phyloP scores from a whole-genome alignment of 441 rosid genomes.

The Pelargonium cotyledonis region DNA sequence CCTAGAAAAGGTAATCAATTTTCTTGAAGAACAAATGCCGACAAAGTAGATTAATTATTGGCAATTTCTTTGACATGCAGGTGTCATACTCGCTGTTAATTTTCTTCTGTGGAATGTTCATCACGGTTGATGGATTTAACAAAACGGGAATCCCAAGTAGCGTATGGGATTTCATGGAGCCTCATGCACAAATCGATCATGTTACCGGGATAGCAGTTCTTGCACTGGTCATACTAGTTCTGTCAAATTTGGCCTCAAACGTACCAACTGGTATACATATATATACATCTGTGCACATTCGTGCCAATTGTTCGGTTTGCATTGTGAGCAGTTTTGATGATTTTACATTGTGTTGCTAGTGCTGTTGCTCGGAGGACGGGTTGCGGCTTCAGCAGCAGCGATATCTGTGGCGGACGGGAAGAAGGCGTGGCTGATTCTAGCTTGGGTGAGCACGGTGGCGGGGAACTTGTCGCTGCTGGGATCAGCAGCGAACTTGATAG shows the following conservation, averaged over 20 bases:
- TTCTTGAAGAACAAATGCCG: not conserved
- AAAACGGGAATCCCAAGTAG: constrained; percentile 69
- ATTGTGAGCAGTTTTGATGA: no score
- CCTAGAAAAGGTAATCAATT: constrained; percentile 53
- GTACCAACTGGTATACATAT: constrained; percentile 87
- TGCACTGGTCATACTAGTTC: constrained; percentile 49
- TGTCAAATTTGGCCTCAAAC: constrained; percentile 74
- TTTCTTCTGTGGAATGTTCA: constrained; percentile 89
- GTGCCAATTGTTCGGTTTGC: not conserved
- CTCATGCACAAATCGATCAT: constrained; percentile 44
- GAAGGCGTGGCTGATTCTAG: constrained; percentile 73
- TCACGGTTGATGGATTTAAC: constrained; percentile 72
- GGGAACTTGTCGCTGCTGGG: constrained; percentile 73
- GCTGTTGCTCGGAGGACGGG: constrained; percentile 59
- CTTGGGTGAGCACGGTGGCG: constrained; percentile 77
- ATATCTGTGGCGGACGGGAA: constrained; percentile 45
- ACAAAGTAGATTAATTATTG: not conserved
- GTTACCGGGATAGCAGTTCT: constrained; percentile 48
- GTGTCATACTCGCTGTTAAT: constrained; percentile 70
- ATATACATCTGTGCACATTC: not conserved
- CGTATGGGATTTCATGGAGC: constrained; percentile 68
- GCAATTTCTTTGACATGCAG: constrained; percentile 24
- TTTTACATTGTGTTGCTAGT: constrained; percentile 25
- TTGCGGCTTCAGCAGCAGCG: constrained; percentile 59
- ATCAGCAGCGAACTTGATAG: constrained; percentile 78